A percentile compares a stretch with the other conserved stretches of the same genome.
phyloP scores from a whole-genome alignment of 1,284 basidiomycete species.

The Microbotryum saponariae region DNA sequence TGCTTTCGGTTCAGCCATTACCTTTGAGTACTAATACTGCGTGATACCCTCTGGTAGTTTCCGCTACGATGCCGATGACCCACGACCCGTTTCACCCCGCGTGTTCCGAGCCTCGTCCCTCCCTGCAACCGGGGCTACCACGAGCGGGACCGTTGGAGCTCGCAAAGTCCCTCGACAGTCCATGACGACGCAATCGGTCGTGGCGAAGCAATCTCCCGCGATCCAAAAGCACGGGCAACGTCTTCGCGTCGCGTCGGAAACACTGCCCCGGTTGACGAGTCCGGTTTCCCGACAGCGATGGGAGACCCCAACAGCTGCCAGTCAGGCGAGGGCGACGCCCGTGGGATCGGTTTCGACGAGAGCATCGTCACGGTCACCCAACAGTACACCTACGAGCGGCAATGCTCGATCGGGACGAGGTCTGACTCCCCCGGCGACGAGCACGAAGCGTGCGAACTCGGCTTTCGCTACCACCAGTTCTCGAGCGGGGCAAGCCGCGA shows the following conservation, averaged over 20 bases:
- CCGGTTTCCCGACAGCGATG: slow-evolving; percentile 3
- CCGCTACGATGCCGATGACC: slow-evolving; percentile 28
- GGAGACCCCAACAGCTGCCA: slow-evolving; percentile 14
- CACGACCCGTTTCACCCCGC: slow-evolving; percentile 6
- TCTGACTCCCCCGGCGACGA: neutral
- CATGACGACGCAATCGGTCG: slow-evolving; percentile 8
- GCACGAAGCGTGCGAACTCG: neutral
- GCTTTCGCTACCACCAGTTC: neutral
- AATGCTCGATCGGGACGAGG: neutral
- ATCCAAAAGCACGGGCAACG: slow-evolving; percentile 27
- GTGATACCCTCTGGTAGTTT: slow-evolving; percentile 10
- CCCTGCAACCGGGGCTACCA: neutral
- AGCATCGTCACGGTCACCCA: neutral
- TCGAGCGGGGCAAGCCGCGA: too few relatives aligned
- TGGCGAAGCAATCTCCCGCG: slow-evolving; percentile 11
- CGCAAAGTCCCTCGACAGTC: neutral
- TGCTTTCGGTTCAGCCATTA: too few relatives aligned
- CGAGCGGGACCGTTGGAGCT: neutral
- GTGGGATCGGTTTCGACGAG: neutral
- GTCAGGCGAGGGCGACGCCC: neutral
- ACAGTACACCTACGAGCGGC: neutral
- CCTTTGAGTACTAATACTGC: neutral
- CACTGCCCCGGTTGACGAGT: neutral
- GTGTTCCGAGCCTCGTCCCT: slow-evolving; percentile 7
- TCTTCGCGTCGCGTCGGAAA: slow-evolving; percentile 12